phyloP scores from a whole-genome alignment of 2,329 filamentous ascomycete genomes.

The Aspergillus ustus region DNA sequence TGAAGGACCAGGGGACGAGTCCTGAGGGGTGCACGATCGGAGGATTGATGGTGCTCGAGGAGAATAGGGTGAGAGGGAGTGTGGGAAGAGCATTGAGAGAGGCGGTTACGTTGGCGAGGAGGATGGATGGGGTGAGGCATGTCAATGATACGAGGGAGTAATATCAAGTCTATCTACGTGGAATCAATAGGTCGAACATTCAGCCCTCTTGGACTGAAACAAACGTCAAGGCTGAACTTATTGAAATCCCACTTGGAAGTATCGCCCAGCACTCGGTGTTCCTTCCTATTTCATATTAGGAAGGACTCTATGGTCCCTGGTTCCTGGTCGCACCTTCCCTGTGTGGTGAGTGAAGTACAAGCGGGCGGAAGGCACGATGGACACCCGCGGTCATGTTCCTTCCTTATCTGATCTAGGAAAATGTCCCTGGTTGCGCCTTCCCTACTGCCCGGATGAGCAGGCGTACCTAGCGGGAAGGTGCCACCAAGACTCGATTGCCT shows the following conservation, averaged over 20 bases:
- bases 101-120: constrained; percentile 60
- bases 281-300: not conserved
- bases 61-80: constrained; percentile 59
- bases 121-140: constrained; percentile 16
- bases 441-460: not conserved
- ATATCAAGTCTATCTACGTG: not conserved
- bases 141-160: constrained; percentile 12
- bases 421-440: not conserved
- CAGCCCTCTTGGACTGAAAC: not conserved
- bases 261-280: not conserved
- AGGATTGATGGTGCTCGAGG: constrained; percentile 64
- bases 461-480: not conserved
- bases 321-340: not conserved
- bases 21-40: constrained; percentile 68
- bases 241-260: not conserved
- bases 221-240: not conserved
- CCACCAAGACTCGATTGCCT: no score
- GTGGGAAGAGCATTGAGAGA: constrained; percentile 62
- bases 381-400: not conserved
- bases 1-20: constrained; percentile 65
- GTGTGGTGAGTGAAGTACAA: not conserved
- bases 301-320: not conserved
- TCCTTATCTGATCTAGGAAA: no score
- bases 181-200: not conserved
- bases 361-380: not conserved